Base-by-base conservation (phyloP, 2,329 filamentous ascomycete species). In the Arachnomyces sp. region DNA sequence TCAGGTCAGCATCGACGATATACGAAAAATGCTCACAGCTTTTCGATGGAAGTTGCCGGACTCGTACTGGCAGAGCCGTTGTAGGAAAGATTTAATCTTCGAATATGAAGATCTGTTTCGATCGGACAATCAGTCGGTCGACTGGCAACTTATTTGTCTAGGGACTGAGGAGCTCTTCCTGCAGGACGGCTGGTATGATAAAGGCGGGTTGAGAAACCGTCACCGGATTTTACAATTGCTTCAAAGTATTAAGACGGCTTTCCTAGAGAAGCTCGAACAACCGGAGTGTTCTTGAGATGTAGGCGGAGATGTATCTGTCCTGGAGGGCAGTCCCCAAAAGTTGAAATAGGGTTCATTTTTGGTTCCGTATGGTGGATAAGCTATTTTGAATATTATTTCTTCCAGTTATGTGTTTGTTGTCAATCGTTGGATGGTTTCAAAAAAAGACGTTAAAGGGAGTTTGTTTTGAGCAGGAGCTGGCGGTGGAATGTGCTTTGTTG, bases 21-120 rank as follows among this genome's bases (percentile, higher is more conserved):
- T 40, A 14, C 39, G 39, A 31, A 45, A 45, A 31, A 39, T 43
- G 36, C 36, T 45, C 28, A 31, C 25, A 33, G 43, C 36, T 9
- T 45, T 45, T 30, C 39, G 32, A 25, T 45, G 43, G 43, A 42
- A 33, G 21, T 34, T 43, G 15, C 43, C 43, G 11, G 43, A 45
- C 16, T 31, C 28, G 34, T 45, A 45, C 32, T 45, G 43, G 43
- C 40, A 42, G 34, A 31, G 31, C 29, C 28, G 12, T 42, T 44
- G 39, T 31, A 38, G 34, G 7, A 44, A 34, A 36, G 39, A 44
- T 31, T 14, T 44, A 28, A 42, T 44, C 28, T 42, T 44, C 39
- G 43, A 44, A 42, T 44, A 42, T 35, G 39, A 28, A 17, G 43
- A 44, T 42, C 43, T 42, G 7, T 17, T 37, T 4, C 38, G 43